Conservation (phyloP, 225 moss, liverwort and hornwort genomes). For the Rhytidiadelphus loreus region DNA sequence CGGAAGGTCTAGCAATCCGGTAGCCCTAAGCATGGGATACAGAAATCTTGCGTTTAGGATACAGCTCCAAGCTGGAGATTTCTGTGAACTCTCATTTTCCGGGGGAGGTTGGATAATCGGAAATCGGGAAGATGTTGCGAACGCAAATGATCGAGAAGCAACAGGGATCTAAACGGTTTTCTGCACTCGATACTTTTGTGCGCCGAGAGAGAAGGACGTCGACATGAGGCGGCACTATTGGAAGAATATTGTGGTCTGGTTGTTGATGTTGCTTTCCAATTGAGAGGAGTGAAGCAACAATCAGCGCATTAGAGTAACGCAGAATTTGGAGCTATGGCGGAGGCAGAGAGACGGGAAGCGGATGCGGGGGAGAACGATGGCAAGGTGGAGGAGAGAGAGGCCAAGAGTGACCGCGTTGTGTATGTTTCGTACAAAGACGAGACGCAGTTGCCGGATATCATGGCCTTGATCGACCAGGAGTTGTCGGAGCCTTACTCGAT, state of each 20-base stretch:
- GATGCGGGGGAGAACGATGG: neutral
- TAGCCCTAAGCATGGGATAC: neutral
- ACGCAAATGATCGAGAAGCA: neutral
- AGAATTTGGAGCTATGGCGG: constrained; percentile 13
- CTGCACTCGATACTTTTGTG: neutral
- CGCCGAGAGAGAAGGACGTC: neutral
- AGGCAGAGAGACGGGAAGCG: constrained; percentile 13
- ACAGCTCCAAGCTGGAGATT: neutral
- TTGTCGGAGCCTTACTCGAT: constrained; percentile 98
- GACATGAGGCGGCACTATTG: neutral
- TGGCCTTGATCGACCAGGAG: constrained; percentile 97
- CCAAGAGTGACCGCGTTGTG: constrained; percentile 16
- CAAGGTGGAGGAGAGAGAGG: neutral
- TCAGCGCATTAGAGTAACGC: neutral
- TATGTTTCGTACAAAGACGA: constrained; percentile 71
- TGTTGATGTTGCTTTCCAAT: neutral
- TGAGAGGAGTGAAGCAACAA: neutral
- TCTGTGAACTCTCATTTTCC: neutral
- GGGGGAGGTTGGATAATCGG: neutral
- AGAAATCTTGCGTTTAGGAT: neutral
- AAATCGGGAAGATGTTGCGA: neutral
- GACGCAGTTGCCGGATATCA: constrained; percentile 85
- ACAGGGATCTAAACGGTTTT: neutral
- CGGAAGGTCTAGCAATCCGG: neutral
- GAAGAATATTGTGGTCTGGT: neutral